A percentile compares a stretch with the other conserved stretches of the same genome.
Conservation (phyloP, 352 stramenopile genomes). For the Blastocystis sp. region DNA sequence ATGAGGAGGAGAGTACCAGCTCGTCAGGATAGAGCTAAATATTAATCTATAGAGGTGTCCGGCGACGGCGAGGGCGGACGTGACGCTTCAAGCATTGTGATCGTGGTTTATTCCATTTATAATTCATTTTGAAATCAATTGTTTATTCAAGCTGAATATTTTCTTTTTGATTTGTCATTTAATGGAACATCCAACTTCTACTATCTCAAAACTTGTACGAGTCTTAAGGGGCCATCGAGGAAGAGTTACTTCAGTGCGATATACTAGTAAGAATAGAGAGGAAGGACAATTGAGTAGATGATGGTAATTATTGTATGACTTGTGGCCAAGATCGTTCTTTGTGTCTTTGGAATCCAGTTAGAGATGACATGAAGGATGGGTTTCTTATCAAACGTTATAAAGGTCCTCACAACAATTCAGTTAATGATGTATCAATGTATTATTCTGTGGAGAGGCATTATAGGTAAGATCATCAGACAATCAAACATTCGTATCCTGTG, state of each 20-base stretch:
- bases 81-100: not conserved
- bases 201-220: slow-evolving; percentile 7
- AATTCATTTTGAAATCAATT: not conserved
- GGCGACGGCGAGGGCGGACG: slow-evolving; percentile 13
- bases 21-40: not conserved
- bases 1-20: slow-evolving; percentile 56
- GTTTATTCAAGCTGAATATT: not conserved
- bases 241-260: slow-evolving; percentile 43
- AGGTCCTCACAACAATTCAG: slow-evolving; percentile 60
- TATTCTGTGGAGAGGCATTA: not conserved
- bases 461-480: slow-evolving; percentile 34
- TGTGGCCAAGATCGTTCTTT: slow-evolving; percentile 60
- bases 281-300: not conserved
- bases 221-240: slow-evolving; percentile 37
- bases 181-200: not conserved
- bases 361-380: slow-evolving; percentile 68
- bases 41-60: slow-evolving; percentile 41
- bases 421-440: slow-evolving; percentile 64
- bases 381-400: slow-evolving; percentile 68
- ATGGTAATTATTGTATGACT: slow-evolving; percentile 65
- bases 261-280: not conserved
- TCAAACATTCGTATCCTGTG: slow-evolving; percentile 49
- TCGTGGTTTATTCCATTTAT: not conserved
- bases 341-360: slow-evolving; percentile 58
- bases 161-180: not conserved